phyloP scores from a whole-genome alignment of 1,139 yeast species.

The Geotrichum macrosporum region DNA sequence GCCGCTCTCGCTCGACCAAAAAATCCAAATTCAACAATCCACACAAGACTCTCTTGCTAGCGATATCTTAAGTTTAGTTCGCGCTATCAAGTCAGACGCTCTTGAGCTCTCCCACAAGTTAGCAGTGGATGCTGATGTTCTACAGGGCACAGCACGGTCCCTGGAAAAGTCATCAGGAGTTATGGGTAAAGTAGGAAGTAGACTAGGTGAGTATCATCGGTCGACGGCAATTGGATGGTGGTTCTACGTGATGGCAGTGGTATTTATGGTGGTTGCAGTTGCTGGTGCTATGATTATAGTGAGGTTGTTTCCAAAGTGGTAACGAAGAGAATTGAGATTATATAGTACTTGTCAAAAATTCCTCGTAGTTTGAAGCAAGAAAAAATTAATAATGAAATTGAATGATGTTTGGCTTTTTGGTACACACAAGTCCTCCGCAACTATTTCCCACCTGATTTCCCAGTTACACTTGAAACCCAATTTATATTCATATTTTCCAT shows the following conservation, averaged over 20 bases:
- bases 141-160: conserved; percentile 36
- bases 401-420: no score
- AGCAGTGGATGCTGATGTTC: conserved; percentile 36
- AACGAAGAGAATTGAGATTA: no score
- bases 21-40: conserved; percentile 34
- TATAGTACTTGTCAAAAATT: no score
- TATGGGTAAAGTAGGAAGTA: conserved; percentile 38
- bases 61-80: conserved; percentile 49
- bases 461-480: no score
- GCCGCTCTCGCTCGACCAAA: conserved; percentile 26
- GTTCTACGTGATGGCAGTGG: conserved; percentile 39
- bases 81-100: conserved; percentile 49
- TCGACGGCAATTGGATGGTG: conserved; percentile 40
- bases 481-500: no score
- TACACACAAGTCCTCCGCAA: no score
- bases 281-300: conserved; percentile 37
- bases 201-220: conserved; percentile 34
- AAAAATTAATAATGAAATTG: no score
- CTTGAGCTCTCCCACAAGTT: conserved; percentile 41
- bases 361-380: no score
- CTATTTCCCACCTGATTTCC: no score
- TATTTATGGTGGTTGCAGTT: conserved; percentile 37
- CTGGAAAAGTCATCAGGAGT: conserved; percentile 36
- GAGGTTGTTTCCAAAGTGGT: conserved; percentile 42
- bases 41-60: conserved; percentile 43